Conservation (phyloP, 352 stramenopile genomes). For the Pythium utonaiense region DNA sequence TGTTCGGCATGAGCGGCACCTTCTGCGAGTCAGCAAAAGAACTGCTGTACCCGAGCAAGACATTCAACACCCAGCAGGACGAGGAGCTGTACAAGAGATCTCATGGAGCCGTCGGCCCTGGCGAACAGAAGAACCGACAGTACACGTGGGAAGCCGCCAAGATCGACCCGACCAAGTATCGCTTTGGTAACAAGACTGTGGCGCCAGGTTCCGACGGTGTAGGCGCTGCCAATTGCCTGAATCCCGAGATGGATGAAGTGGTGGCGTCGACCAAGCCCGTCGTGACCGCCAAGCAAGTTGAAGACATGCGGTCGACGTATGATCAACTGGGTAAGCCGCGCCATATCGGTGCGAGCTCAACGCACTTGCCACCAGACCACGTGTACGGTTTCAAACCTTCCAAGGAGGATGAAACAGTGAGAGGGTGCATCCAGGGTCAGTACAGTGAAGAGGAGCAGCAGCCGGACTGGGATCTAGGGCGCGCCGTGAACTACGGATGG, state of each 20-base stretch:
- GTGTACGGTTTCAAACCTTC: conserved; percentile 55
- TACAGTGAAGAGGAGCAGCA: conserved; percentile 82
- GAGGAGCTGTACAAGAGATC: conserved; percentile 74
- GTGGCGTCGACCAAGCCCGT: conserved; percentile 22
- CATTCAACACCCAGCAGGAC: conserved; percentile 55
- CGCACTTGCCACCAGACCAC: conserved; percentile 40
- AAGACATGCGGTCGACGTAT: conserved; percentile 67
- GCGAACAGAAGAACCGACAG: conserved; percentile 83
- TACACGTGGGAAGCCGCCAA: conserved; percentile 75
- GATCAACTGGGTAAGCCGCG: conserved; percentile 73
- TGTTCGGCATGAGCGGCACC: conserved; percentile 55
- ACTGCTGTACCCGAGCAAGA: conserved; percentile 66
- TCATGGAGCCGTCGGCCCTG: conserved; percentile 71
- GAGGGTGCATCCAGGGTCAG: conserved; percentile 77
- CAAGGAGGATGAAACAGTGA: conserved; percentile 51
- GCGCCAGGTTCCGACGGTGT: conserved; percentile 36
- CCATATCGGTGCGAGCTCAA: conserved; percentile 47
- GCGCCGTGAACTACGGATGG: conserved; percentile 81
- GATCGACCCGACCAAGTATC: conserved; percentile 62
- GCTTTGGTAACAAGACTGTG: conserved; percentile 64
- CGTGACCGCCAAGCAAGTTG: conserved; percentile 61
- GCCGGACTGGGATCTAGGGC: conserved; percentile 78
- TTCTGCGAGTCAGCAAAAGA: conserved; percentile 85
- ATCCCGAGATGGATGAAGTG: conserved; percentile 69
- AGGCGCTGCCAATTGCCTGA: conserved; percentile 52